A percentile compares a stretch with the other conserved stretches of the same genome.
These are phyloP conservation scores for Saturnispora silvae DNA, from an alignment of 805 yeast species.

Conservation along the genomic window DNA sequence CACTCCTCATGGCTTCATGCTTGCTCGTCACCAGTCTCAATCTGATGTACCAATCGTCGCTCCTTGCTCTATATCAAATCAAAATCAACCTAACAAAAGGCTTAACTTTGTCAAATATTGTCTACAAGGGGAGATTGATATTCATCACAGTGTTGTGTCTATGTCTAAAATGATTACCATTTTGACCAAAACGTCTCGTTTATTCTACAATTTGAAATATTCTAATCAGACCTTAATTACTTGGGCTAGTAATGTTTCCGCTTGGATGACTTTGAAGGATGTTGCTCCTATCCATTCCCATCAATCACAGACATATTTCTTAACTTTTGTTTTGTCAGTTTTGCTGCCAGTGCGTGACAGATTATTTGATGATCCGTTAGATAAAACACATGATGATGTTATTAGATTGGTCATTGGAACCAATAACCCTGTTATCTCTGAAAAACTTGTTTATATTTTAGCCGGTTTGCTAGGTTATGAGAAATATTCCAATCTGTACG, in stretches of 20 bases:
- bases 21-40: background rate
- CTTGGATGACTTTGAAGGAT: constrained; percentile 49
- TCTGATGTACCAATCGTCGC: constrained; percentile 6
- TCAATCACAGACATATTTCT: constrained; percentile 20
- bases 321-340: constrained; percentile 38
- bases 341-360: constrained; percentile 30
- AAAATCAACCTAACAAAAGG: constrained; percentile 14
- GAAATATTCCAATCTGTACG: constrained; percentile 12
- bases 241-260: constrained; percentile 42
- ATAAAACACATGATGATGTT: constrained; percentile 10
- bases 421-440: constrained; percentile 46
- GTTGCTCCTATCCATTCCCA: constrained; percentile 14
- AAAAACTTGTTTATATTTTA: constrained; percentile 41
- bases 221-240: constrained; percentile 32
- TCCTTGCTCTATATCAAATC: background rate
- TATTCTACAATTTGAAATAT: constrained; percentile 32
- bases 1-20: constrained; percentile 3
- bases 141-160: constrained; percentile 28
- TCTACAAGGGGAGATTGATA: constrained; percentile 36
- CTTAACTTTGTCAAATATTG: constrained; percentile 27
- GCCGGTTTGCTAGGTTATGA: constrained; percentile 38
- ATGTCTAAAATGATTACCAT: constrained; percentile 31
- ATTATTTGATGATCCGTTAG: constrained; percentile 28
- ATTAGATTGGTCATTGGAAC: constrained; percentile 42
- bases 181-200: constrained; percentile 35